These are phyloP conservation scores for Exobasidium rhododendri DNA, from an alignment of 1,284 basidiomycete genomes.

Conservation along the genomic window DNA sequence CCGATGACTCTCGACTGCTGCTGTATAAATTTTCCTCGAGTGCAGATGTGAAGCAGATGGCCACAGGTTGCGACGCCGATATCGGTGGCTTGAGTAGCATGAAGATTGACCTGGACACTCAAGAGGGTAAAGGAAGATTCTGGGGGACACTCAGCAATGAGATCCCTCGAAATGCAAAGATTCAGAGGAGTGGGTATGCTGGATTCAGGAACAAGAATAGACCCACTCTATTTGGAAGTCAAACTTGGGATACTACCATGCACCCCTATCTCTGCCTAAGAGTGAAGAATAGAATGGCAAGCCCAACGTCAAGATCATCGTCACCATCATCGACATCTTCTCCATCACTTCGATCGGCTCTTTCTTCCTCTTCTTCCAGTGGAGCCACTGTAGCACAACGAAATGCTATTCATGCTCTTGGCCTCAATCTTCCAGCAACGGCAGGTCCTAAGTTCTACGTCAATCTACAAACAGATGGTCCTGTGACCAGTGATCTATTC, in stretches of 20 bases:
- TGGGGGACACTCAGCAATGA: conserved; percentile 53
- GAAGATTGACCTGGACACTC: conserved; percentile 34
- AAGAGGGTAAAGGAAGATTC: conserved; percentile 41
- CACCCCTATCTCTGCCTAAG: conserved; percentile 76
- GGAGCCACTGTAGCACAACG: conserved; percentile 2
- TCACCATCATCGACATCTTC: neutral
- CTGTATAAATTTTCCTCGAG: conserved; percentile 35
- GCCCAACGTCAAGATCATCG: conserved; percentile 3
- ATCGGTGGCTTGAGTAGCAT: conserved; percentile 76
- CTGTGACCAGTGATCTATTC: conserved; percentile 70
- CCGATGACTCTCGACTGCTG: conserved; percentile 26
- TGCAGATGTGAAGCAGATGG: conserved; percentile 57
- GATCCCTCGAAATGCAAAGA: conserved; percentile 48
- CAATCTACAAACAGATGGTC: conserved; percentile 77
- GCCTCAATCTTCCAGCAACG: conserved; percentile 30
- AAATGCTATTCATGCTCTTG: conserved; percentile 39
- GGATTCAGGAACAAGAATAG: conserved; percentile 72
- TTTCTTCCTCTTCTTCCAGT: conserved; percentile 8
- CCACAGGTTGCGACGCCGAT: conserved; percentile 75
- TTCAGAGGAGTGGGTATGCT: conserved; percentile 61
- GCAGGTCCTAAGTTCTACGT: conserved; percentile 61
- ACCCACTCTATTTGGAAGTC: conserved; percentile 71
- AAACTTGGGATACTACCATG: conserved; percentile 73
- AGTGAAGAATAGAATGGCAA: conserved; percentile 59
- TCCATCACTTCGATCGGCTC: neutral